These are phyloP conservation scores for Sesbania bispinosa DNA, from an alignment of 306 rosid genomes.

Conservation along the genomic window DNA sequence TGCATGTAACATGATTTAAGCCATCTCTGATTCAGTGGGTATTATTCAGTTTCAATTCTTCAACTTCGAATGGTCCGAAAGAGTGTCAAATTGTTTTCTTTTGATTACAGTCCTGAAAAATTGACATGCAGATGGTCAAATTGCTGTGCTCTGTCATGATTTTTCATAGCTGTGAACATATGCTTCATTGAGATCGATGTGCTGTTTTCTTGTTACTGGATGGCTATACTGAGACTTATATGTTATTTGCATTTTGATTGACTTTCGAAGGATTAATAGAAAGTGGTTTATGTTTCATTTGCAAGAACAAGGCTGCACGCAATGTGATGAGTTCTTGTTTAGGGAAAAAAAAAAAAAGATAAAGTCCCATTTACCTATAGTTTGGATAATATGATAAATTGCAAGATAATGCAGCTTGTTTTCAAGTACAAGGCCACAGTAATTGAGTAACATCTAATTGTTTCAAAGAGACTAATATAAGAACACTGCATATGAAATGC, in stretches of 20 bases:
- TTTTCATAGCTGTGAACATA: background rate
- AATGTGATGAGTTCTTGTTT: background rate
- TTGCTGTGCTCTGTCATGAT: background rate
- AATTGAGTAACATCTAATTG: background rate
- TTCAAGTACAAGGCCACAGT: background rate
- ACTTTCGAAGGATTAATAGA: background rate
- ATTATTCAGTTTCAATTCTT: too few species aligned
- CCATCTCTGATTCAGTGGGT: too few species aligned
- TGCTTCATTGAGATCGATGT: background rate
- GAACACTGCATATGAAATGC: background rate
- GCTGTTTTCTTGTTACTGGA: background rate
- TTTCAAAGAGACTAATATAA: background rate
- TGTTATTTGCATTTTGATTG: background rate
- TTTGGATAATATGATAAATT: background rate
- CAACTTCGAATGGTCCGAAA: background rate
- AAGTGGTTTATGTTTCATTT: too few species aligned
- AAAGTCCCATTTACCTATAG: background rate
- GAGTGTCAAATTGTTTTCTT: background rate
- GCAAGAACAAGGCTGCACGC: too few species aligned
- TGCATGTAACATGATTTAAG: too few species aligned
- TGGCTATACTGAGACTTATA: background rate
- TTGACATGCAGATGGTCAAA: background rate
- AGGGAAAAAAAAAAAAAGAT: background rate
- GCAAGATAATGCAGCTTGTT: background rate
- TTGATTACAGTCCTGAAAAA: background rate